These are phyloP conservation scores for Cerrena zonata DNA, from an alignment of 1,284 basidiomycete genomes.

Conservation along the genomic window DNA sequence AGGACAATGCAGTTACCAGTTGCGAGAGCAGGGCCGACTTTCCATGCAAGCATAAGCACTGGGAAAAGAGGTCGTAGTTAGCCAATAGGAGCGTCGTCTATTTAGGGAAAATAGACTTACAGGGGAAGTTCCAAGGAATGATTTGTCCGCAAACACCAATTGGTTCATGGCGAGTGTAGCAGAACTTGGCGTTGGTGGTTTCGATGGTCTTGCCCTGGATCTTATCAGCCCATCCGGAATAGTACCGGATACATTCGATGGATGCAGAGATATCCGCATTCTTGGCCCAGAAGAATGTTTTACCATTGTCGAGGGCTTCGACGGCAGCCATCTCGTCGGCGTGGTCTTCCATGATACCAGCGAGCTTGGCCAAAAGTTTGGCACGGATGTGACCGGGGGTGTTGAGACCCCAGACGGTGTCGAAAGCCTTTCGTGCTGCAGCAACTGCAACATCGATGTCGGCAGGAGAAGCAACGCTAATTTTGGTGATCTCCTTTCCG, in stretches of 20 bases:
- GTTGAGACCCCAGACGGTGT: conserved; percentile 70
- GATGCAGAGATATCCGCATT: conserved; percentile 64
- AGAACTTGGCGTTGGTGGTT: conserved; percentile 66
- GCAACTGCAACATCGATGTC: conserved; percentile 77
- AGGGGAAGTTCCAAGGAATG: conserved; percentile 75
- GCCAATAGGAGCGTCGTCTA: too few species aligned
- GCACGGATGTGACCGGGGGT: conserved; percentile 59
- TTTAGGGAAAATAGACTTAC: conserved; percentile 32
- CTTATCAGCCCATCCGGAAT: conserved; percentile 83
- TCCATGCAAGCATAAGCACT: conserved; percentile 78
- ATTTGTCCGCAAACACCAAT: conserved; percentile 88
- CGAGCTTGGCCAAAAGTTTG: conserved; percentile 65
- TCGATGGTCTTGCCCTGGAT: conserved; percentile 77
- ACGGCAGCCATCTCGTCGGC: conserved; percentile 70
- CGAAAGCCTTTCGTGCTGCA: conserved; percentile 74
- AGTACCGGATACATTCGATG: conserved; percentile 71
- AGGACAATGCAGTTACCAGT: conserved; percentile 79
- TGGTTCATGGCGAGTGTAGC: conserved; percentile 86
- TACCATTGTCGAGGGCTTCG: conserved; percentile 70
- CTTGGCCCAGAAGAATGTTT: conserved; percentile 74
- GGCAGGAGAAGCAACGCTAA: conserved; percentile 61
- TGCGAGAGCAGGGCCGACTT: conserved; percentile 80
- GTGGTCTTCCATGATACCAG: conserved; percentile 68
- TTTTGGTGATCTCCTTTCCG: conserved; percentile 63
- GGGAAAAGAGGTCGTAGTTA: neutral